These are phyloP conservation scores for Coemansia sp. DNA, from an alignment of 192 early-diverging fungal genomes.

Conservation along the genomic window DNA sequence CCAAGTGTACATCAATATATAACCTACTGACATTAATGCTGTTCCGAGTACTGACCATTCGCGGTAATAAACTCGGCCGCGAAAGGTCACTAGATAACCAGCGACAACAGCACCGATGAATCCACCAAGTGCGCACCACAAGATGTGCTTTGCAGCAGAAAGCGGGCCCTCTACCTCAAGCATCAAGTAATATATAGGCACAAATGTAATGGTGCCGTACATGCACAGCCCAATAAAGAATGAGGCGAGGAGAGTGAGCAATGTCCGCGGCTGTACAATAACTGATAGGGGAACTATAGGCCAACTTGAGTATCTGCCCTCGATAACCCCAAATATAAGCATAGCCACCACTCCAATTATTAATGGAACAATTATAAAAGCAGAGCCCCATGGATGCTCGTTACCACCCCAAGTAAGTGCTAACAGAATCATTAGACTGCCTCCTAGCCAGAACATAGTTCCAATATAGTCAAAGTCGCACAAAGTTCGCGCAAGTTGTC, in stretches of 20 bases:
- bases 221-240: slow-evolving; percentile 53
- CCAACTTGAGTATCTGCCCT: slow-evolving; percentile 66
- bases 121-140: slow-evolving; percentile 47
- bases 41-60: slow-evolving; percentile 47
- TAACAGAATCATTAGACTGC: slow-evolving; percentile 60
- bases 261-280: slow-evolving; percentile 34
- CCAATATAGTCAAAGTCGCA: slow-evolving; percentile 65
- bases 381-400: slow-evolving; percentile 60
- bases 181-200: slow-evolving; percentile 52
- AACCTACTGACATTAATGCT: slow-evolving; percentile 44
- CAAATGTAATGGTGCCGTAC: slow-evolving; percentile 56
- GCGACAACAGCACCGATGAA: slow-evolving; percentile 26
- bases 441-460: slow-evolving; percentile 55
- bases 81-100: slow-evolving; percentile 33
- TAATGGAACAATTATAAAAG: slow-evolving; percentile 54
- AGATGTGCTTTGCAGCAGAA: slow-evolving; percentile 33
- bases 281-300: slow-evolving; percentile 63
- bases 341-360: slow-evolving; percentile 43
- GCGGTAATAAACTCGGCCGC: slow-evolving; percentile 41
- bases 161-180: slow-evolving; percentile 26
- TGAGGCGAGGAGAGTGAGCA: slow-evolving; percentile 30
- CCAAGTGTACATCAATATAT: slow-evolving; percentile 51
- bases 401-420: slow-evolving; percentile 66
- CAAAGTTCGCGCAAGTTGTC: slow-evolving; percentile 57
- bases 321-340: slow-evolving; percentile 56